phyloP scores from a whole-genome alignment of 371 early-diverging fungal species.

The Nosema granulosis region DNA sequence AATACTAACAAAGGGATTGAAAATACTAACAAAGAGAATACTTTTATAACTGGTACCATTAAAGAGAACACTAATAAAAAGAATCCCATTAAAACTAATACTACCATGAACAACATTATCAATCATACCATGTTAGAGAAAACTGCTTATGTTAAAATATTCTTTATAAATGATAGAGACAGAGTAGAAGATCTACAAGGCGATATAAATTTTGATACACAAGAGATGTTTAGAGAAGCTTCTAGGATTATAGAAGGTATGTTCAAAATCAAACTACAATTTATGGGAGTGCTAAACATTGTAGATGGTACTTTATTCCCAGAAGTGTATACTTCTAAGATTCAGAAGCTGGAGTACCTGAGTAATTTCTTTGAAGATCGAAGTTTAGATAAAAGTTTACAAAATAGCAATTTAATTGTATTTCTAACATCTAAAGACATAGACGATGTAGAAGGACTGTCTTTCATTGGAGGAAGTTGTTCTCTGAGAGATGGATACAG shows the following conservation, averaged over 20 bases:
- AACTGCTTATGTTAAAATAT: conserved; percentile 1
- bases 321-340: not conserved
- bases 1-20: not conserved
- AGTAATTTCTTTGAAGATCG: not conserved
- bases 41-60: not conserved
- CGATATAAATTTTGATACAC: not conserved
- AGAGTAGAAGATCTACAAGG: conserved; percentile 13
- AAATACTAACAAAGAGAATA: conserved; percentile 2
- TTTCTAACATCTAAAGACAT: conserved; percentile 10
- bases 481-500: conserved; percentile 4
- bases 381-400: not conserved
- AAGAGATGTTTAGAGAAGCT: conserved; percentile 18
- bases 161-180: conserved; percentile 28
- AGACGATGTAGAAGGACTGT: conserved; percentile 21
- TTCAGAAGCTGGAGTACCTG: not conserved
- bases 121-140: too few species aligned
- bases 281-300: conserved; percentile 23
- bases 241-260: not conserved
- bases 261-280: not conserved
- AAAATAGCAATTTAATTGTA: conserved; percentile 16
- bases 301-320: not conserved
- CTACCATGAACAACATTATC: not conserved
- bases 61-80: not conserved
- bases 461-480: conserved; percentile 17
- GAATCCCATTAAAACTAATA: not conserved